phyloP scores from a whole-genome alignment of 305 asterid species.

The Fraxinus paxiana region DNA sequence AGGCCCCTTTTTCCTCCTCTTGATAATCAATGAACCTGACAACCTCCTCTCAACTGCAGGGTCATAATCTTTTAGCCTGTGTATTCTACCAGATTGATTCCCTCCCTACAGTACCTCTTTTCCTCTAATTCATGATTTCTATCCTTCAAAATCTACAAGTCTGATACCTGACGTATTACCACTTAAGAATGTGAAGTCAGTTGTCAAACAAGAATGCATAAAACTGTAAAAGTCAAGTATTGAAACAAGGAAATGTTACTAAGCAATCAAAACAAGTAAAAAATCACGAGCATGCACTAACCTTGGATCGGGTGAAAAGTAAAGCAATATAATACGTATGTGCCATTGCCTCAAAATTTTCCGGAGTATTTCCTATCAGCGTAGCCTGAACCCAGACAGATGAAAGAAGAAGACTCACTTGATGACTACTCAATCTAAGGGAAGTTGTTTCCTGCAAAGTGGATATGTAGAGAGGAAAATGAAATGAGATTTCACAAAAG shows the following conservation, averaged over 20 bases:
- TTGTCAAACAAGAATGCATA: neutral
- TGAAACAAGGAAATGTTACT: neutral
- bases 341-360: conserved; percentile 47
- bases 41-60: neutral
- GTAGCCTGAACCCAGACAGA: conserved; percentile 51
- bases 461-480: neutral
- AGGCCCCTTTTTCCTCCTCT: neutral
- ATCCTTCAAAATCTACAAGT: neutral
- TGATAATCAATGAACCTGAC: neutral
- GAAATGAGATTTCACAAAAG: neutral
- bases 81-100: neutral
- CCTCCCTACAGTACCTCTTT: neutral
- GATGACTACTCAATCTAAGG: conserved; percentile 47
- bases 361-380: conserved; percentile 39
- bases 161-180: neutral
- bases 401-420: conserved; percentile 49
- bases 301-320: conserved; percentile 47
- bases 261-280: neutral
- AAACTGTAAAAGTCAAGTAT: neutral
- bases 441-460: conserved; percentile 34
- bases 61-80: neutral
- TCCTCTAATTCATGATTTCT: neutral
- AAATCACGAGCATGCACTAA: conserved; percentile 6
- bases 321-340: conserved; percentile 42
- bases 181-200: neutral